Percentiles rank a stretch among this genome's conserved stretches.
These are phyloP conservation scores for Melanomma pulvis-pyrius DNA, from an alignment of 495 filamentous ascomycete genomes.

Conservation along the genomic window DNA sequence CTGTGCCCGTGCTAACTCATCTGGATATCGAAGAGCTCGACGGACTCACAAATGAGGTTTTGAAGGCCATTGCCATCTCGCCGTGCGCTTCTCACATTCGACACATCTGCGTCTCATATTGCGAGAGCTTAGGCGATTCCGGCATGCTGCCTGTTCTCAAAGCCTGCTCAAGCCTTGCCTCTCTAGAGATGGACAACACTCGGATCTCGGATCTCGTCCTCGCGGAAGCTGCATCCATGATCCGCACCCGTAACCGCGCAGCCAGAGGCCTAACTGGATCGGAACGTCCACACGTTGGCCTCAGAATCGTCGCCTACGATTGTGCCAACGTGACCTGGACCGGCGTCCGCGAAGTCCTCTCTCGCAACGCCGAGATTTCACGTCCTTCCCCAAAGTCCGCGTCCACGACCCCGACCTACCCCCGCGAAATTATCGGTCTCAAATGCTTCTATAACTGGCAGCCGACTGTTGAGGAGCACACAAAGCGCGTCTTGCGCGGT, in stretches of 20 bases:
- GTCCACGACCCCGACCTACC: slow-evolving; percentile 50
- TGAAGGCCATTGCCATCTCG: slow-evolving; percentile 72
- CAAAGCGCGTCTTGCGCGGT: slow-evolving; percentile 75
- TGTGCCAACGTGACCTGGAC: slow-evolving; percentile 91
- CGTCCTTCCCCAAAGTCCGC: slow-evolving; percentile 43
- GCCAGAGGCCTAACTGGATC: slow-evolving; percentile 48
- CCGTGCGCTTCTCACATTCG: slow-evolving; percentile 70
- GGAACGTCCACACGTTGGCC: slow-evolving; percentile 56
- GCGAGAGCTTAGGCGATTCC: slow-evolving; percentile 78
- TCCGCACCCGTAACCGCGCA: slow-evolving; percentile 61
- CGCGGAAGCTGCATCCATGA: slow-evolving; percentile 76
- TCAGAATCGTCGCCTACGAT: slow-evolving; percentile 86
- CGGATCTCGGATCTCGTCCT: slow-evolving; percentile 85
- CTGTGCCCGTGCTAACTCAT: slow-evolving; percentile 75
- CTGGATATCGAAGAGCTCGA: slow-evolving; percentile 87
- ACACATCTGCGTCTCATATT: slow-evolving; percentile 87
- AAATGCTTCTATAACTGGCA: slow-evolving; percentile 97
- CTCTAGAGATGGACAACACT: slow-evolving; percentile 91
- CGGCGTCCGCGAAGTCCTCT: slow-evolving; percentile 82
- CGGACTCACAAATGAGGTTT: slow-evolving; percentile 70
- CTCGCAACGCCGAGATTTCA: slow-evolving; percentile 72
- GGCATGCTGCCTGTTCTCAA: slow-evolving; percentile 86
- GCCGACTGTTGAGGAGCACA: slow-evolving; percentile 90
- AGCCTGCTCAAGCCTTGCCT: slow-evolving; percentile 66
- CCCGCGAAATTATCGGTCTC: slow-evolving; percentile 75